Conservation (phyloP, 192 early-diverging fungal species). For the Backusella luteola region DNA sequence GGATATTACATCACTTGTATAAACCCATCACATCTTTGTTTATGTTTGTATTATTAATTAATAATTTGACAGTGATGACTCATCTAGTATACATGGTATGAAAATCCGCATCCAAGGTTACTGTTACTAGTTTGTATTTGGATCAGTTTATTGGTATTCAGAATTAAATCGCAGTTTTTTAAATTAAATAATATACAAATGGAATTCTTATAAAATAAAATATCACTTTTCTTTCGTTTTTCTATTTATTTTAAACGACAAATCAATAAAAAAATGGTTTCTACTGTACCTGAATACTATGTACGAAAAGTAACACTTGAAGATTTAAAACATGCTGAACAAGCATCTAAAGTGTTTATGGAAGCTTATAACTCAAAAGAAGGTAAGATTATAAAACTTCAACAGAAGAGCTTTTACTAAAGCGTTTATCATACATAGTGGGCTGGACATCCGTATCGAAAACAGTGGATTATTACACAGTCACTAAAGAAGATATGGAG, state of each 20-base stretch:
- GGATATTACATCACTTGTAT: not conserved
- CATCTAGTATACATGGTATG: not conserved
- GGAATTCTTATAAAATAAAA: not conserved
- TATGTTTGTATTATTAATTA: not conserved
- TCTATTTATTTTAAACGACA: not conserved
- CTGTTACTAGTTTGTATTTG: not conserved
- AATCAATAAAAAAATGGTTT: not conserved
- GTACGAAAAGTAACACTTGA: not conserved
- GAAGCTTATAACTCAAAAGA: slow-evolving; percentile 41
- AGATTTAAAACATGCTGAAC: not conserved
- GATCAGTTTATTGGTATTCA: not conserved
- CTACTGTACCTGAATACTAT: not conserved
- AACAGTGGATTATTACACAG: slow-evolving; percentile 37
- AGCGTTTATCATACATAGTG: slow-evolving; percentile 11
- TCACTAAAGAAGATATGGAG: slow-evolving; percentile 30
- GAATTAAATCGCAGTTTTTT: not conserved
- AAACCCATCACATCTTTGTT: not conserved
- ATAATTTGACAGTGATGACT: not conserved
- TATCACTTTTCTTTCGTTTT: not conserved
- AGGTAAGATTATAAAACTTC: not conserved
- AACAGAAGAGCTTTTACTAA: not conserved
- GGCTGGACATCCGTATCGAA: slow-evolving; percentile 52
- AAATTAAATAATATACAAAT: not conserved
- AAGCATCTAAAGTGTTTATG: slow-evolving; percentile 33
- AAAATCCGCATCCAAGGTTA: not conserved